Evolutionary conservation across 768 basidiomycete species (phyloP).

Genomic region (Amanita inopinata): DNA sequence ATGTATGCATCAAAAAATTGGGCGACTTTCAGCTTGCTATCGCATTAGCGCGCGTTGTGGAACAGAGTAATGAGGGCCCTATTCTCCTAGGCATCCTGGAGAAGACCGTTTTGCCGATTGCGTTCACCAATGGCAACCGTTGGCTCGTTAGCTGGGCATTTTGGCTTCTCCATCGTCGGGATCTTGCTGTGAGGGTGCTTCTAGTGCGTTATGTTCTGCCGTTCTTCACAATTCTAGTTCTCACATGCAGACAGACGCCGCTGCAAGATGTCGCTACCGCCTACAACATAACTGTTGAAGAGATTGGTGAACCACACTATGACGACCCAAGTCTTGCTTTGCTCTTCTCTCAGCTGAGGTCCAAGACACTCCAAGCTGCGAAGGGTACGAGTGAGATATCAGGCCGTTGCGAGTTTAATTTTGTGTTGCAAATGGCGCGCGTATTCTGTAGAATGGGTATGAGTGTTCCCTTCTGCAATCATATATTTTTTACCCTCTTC

Average conservation of each 20-base stretch:
- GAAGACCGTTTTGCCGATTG: constrained; percentile 71
- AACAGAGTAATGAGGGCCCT: constrained; percentile 75
- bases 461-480: constrained; percentile 16
- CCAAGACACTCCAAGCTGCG: constrained; percentile 86
- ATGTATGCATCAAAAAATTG: constrained; percentile 80
- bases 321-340: constrained; percentile 92
- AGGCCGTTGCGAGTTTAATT: constrained; percentile 84
- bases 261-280: constrained; percentile 60
- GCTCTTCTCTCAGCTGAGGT: constrained; percentile 81
- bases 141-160: constrained; percentile 96
- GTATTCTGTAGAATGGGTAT: constrained; percentile 93
- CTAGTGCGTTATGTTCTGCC: constrained; percentile 47
- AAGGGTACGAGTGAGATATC: constrained; percentile 91
- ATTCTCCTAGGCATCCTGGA: constrained; percentile 61
- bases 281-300: constrained; percentile 41
- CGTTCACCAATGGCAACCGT: constrained; percentile 81
- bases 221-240: not conserved
- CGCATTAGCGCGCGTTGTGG: constrained; percentile 76
- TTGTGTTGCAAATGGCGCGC: constrained; percentile 88
- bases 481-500: not conserved
- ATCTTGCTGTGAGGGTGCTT: constrained; percentile 83
- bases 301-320: constrained; percentile 80
- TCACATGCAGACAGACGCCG: constrained; percentile 44
- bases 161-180: constrained; percentile 83
- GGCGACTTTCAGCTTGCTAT: constrained; percentile 87